Evolutionary conservation across 2,329 filamentous ascomycete genomes (phyloP).

Genomic region (Ploettnerulaceae sp.): DNA sequence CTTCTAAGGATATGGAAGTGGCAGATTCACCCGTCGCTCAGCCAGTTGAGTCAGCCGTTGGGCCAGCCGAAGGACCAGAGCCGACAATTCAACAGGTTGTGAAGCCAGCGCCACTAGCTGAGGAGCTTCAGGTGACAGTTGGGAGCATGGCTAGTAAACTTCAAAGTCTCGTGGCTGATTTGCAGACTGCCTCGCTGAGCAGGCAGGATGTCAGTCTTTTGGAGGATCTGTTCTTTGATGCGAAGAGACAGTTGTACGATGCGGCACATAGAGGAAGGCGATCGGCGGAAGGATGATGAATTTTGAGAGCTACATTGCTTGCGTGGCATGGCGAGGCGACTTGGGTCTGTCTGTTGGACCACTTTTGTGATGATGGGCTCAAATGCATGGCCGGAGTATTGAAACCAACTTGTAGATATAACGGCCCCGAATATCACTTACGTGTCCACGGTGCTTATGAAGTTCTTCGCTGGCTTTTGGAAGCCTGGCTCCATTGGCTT

Average conservation of each 20-base stretch:
- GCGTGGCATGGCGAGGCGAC: too few species aligned
- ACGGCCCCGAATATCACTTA: too few species aligned
- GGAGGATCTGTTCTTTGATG: conserved; percentile 75
- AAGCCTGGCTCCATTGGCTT: too few species aligned
- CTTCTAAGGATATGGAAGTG: not conserved
- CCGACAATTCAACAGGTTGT: not conserved
- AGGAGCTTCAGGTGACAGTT: conserved; percentile 19
- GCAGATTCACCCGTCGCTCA: not conserved
- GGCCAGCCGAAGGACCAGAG: not conserved
- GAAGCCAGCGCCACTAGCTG: not conserved
- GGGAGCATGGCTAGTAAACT: conserved; percentile 48
- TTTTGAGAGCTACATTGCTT: too few species aligned
- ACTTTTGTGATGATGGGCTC: too few species aligned
- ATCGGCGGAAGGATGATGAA: not conserved
- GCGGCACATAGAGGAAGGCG: conserved; percentile 55
- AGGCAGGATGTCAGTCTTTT: conserved; percentile 63
- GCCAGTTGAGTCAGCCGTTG: not conserved
- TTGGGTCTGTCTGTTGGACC: too few species aligned
- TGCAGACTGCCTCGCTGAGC: conserved; percentile 56
- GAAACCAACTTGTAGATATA: too few species aligned
- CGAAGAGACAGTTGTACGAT: conserved; percentile 67
- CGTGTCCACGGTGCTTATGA: too few species aligned
- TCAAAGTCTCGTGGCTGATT: conserved; percentile 54
- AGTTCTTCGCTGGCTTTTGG: too few species aligned
- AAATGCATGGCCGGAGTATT: too few species aligned